Conservation (phyloP, 2,329 filamentous ascomycete genomes). For the Raffaelea ambrosiae region DNA sequence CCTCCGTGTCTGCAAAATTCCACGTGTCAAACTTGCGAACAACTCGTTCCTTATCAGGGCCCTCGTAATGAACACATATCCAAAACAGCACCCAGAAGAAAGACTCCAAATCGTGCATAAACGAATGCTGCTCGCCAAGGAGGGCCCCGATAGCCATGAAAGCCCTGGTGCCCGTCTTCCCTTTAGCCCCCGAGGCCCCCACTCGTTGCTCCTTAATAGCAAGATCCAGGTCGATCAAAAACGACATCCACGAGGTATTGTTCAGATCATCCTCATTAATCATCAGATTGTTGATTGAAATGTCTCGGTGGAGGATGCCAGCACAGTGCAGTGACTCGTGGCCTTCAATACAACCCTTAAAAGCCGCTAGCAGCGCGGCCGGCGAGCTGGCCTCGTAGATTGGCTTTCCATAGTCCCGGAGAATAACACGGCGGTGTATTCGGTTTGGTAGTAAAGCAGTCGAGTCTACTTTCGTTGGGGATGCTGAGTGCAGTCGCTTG, state of each 20-base stretch:
- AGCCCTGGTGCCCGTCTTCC: conserved; percentile 32
- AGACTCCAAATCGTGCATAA: conserved; percentile 38
- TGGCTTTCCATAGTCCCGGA: conserved; percentile 26
- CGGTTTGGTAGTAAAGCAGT: neutral
- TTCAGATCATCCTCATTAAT: conserved; percentile 31
- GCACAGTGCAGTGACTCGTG: conserved; percentile 26
- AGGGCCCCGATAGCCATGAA: conserved; percentile 39
- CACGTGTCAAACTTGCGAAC: conserved; percentile 22
- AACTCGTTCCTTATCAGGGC: conserved; percentile 13
- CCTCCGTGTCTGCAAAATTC: conserved; percentile 24
- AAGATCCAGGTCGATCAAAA: conserved; percentile 34
- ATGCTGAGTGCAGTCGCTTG: conserved; percentile 1
- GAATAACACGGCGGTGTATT: conserved; percentile 1
- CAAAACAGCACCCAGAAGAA: conserved; percentile 33
- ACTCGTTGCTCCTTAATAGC: conserved; percentile 24
- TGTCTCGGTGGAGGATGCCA: conserved; percentile 32
- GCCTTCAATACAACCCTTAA: conserved; percentile 13
- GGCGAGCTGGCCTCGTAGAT: conserved; percentile 31
- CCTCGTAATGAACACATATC: conserved; percentile 33
- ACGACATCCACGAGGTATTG: conserved; percentile 27
- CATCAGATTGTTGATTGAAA: conserved; percentile 37
- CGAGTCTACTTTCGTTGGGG: neutral
- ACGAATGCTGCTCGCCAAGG: conserved; percentile 30
- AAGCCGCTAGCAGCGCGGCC: neutral
- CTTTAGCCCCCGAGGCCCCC: neutral